Conservation (phyloP, 305 asterid genomes). For the Solanum hybrid region DNA sequence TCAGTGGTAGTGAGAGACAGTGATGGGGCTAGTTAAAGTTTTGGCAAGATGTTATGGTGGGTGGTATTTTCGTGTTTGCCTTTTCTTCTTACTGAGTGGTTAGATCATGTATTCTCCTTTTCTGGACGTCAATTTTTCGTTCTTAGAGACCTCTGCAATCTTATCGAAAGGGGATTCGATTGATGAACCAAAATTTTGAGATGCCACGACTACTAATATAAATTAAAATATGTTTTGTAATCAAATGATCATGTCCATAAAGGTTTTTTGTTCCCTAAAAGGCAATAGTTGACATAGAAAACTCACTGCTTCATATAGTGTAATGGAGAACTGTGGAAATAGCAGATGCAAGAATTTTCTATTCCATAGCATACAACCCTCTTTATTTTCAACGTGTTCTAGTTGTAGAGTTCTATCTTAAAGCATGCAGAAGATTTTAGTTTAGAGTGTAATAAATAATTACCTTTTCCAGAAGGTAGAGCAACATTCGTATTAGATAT, state of each 20-base stretch:
- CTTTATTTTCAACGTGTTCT: not conserved
- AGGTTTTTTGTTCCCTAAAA: not conserved
- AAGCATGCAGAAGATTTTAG: not conserved
- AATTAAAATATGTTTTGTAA: not conserved
- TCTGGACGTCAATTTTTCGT: not conserved
- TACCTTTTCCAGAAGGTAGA: not conserved
- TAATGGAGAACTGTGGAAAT: not conserved
- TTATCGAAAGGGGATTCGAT: not conserved
- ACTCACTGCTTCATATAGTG: not conserved
- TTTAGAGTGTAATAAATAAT: not conserved
- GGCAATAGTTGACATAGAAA: not conserved
- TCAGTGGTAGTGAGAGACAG: not conserved
- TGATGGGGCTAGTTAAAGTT: not conserved
- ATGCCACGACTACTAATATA: not conserved
- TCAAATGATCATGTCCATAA: not conserved
- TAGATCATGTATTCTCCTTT: not conserved
- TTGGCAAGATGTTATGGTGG: constrained; percentile 1
- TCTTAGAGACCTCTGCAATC: not conserved
- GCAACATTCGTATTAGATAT: not conserved
- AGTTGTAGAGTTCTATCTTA: not conserved
- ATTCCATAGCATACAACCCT: not conserved
- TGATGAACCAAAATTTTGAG: not conserved
- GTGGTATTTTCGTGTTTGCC: not conserved
- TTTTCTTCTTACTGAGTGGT: not conserved
- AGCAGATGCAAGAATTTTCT: not conserved